A percentile compares a stretch with the other conserved stretches of the same genome.
Evolutionary conservation across 2,329 filamentous ascomycete species (phyloP).

Genomic region (Cladosporium sp.): DNA sequence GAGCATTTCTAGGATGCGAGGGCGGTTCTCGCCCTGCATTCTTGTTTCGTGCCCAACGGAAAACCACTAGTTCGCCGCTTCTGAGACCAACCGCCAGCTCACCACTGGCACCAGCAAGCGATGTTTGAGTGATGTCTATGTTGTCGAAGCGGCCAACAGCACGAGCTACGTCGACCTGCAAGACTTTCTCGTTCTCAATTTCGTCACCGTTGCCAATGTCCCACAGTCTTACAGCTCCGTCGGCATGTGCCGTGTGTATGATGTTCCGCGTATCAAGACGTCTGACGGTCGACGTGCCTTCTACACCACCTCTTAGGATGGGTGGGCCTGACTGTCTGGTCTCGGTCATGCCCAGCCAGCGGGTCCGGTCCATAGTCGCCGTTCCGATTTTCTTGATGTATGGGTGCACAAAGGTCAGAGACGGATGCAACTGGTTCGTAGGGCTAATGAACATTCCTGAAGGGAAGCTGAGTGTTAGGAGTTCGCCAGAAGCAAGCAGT

Average conservation of each 20-base stretch:
- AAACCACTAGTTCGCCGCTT: slow-evolving; percentile 81
- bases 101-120: slow-evolving; percentile 72
- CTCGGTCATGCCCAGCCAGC: slow-evolving; percentile 91
- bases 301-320: slow-evolving; percentile 74
- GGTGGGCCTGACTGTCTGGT: slow-evolving; percentile 72
- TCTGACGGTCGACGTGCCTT: slow-evolving; percentile 64
- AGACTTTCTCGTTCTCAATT: slow-evolving; percentile 75
- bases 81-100: slow-evolving; percentile 80
- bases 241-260: slow-evolving; percentile 80
- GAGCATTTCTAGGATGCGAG: slow-evolving; percentile 43
- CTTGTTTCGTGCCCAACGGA: slow-evolving; percentile 80
- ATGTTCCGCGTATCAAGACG: slow-evolving; percentile 80
- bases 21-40: slow-evolving; percentile 62
- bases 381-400: slow-evolving; percentile 73
- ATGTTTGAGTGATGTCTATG: slow-evolving; percentile 73
- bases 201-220: slow-evolving; percentile 89
- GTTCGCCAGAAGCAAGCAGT: slow-evolving; percentile 77
- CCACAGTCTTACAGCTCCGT: slow-evolving; percentile 89
- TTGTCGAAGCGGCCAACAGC: slow-evolving; percentile 75
- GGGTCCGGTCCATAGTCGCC: slow-evolving; percentile 69
- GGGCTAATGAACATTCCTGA: slow-evolving; percentile 86
- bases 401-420: slow-evolving; percentile 82
- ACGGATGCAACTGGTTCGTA: slow-evolving; percentile 88
- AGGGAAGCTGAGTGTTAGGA: slow-evolving; percentile 87
- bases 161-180: slow-evolving; percentile 83